Evolutionary conservation across 805 yeast genomes (phyloP), one percentile per base, ranked within the genome.

Genomic region (Candida caryicola): DNA sequence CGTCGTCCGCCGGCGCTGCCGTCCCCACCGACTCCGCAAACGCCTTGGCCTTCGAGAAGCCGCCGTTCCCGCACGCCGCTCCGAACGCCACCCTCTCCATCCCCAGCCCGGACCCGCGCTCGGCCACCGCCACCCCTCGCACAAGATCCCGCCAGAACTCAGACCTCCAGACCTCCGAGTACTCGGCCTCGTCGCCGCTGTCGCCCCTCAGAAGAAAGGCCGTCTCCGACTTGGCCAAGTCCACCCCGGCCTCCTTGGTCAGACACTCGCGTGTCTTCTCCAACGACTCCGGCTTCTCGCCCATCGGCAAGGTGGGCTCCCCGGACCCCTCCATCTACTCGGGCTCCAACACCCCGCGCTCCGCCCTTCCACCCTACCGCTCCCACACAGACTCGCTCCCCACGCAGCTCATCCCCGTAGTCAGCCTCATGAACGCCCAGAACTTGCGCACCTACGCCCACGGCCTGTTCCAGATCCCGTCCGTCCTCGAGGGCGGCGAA

Each of bases 381-480:
- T 25, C 39, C 21, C 47, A 57, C 34, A 50, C 50, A 36, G 59
- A 57, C 18, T 51, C 49, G 21, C 51, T 66, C 25, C 85, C 89
- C 0, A 76, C 77, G 12, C 91, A 85, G 53, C 67, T 87, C 54
- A 60, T 78, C 12, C 95, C 95, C 0, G 73, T 85, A 8, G 74
- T 86, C 27, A 81, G 86, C 15, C 68, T 87, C 46, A 67, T 85
- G 39, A 75, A 76, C 32, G 80, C 89, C 14, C 95, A 87, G 53
- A 77, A 78, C 44, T 71, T 78, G 17, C 70, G 95, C 33, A 68
- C 76, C 5, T 86, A 87, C 57, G 69, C 66, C 31, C 76, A 71
- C 36, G 84, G 85, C 15, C 60, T 61, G 3, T 51, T 73, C 69
- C 54, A 50, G 59, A 62, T 58, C 23, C 50, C 53, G n/a, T 54